These are phyloP conservation scores for Phytophthora kernoviae DNA, from an alignment of 352 stramenopile species.

Conservation along the genomic window DNA sequence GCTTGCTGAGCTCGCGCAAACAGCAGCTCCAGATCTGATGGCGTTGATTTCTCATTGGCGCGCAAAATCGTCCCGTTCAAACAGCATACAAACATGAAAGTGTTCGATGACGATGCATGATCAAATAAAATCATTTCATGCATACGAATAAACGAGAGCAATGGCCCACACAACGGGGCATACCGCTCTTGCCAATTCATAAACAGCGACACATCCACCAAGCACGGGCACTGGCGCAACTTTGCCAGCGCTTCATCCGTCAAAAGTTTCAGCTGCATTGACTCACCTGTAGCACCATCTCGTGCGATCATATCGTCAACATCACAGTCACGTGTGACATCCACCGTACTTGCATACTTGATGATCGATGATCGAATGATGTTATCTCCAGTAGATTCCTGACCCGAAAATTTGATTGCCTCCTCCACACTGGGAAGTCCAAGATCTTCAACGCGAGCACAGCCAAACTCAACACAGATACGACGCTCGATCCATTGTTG, in stretches of 20 bases:
- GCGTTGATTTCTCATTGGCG: conserved; percentile 59
- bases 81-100: conserved; percentile 68
- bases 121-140: conserved; percentile 86
- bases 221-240: conserved; percentile 58
- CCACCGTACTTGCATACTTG: conserved; percentile 47
- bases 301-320: conserved; percentile 4
- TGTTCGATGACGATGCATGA: conserved; percentile 58
- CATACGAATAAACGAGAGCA: conserved; percentile 73
- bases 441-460: conserved; percentile 17
- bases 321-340: conserved; percentile 14
- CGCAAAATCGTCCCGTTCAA: conserved; percentile 63
- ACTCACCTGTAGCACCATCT: conserved; percentile 51
- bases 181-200: conserved; percentile 65
- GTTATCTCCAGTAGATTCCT: conserved; percentile 6
- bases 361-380: conserved; percentile 22
- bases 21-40: conserved; percentile 54
- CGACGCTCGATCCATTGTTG: conserved; percentile 38
- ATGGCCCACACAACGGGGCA: conserved; percentile 57
- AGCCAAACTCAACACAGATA: conserved; percentile 33
- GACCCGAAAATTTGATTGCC: conserved; percentile 25
- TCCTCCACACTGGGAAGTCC: conserved; percentile 27
- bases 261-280: conserved; percentile 33
- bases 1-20: conserved; percentile 26
- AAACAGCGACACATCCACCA: conserved; percentile 64
- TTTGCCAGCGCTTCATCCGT: conserved; percentile 50